These are phyloP conservation scores for Tetrastigma voinierianum DNA, from an alignment of 164 flowering plant species.

Conservation along the genomic window DNA sequence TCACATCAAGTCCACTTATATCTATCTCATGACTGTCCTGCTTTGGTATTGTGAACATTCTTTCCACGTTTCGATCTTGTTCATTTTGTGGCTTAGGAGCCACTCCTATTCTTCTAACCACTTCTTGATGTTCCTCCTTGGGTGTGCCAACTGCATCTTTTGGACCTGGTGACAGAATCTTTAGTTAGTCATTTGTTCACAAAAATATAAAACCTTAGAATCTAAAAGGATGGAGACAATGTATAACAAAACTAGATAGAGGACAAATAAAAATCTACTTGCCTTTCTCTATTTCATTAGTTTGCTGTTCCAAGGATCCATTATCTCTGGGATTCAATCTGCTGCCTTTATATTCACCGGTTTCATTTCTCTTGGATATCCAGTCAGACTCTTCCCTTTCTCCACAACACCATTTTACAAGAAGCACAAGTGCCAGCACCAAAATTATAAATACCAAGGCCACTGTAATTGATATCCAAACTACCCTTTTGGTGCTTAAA, in stretches of 20 bases:
- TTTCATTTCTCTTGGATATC: conserved; percentile 36
- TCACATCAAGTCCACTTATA: conserved; percentile 31
- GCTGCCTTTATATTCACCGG: conserved; percentile 38
- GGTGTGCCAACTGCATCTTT: conserved; percentile 28
- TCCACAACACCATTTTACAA: conserved; percentile 36
- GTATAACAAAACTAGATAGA: background rate
- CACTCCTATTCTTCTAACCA: conserved; percentile 18
- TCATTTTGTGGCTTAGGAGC: conserved; percentile 29
- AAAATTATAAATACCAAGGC: conserved; percentile 40
- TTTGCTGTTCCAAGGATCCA: conserved; percentile 26
- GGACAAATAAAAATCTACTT: background rate
- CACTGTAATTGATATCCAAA: conserved; percentile 49
- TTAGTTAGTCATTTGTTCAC: background rate
- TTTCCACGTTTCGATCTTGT: conserved; percentile 24
- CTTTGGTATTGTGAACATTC: conserved; percentile 17
- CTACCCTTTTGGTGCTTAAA: conserved; percentile 36
- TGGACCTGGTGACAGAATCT: conserved; percentile 31
- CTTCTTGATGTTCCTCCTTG: conserved; percentile 32
- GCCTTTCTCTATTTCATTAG: conserved; percentile 46
- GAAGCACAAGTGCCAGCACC: conserved; percentile 35
- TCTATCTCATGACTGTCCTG: conserved; percentile 35
- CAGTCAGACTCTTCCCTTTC: conserved; percentile 27
- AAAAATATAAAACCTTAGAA: background rate
- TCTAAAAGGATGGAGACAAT: background rate
- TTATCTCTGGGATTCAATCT: conserved; percentile 31